phyloP scores from a whole-genome alignment of 202 grass and related monocot species.

The Panicum hallii region DNA sequence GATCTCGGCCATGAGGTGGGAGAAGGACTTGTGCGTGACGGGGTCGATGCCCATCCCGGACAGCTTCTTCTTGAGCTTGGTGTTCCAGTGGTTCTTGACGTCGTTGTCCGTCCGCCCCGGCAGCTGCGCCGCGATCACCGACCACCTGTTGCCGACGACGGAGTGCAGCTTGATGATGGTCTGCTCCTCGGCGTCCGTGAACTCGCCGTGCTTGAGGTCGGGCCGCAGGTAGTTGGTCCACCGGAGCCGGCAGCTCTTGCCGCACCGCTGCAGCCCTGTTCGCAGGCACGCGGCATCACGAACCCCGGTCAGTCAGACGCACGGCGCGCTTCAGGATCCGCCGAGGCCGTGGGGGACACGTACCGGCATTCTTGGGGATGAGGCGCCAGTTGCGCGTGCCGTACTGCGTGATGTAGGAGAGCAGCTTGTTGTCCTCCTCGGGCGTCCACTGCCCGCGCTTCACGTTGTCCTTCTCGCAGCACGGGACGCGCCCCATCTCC shows the following conservation, averaged over 20 bases:
- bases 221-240: slow-evolving; percentile 98
- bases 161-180: slow-evolving; percentile 93
- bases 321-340: no score
- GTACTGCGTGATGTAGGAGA: slow-evolving; percentile 85
- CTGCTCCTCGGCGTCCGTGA: slow-evolving; percentile 89
- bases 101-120: slow-evolving; percentile 93
- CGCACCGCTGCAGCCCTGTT: slow-evolving; percentile 80
- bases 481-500: slow-evolving; percentile 88
- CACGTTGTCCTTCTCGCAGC: slow-evolving; percentile 96
- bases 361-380: slow-evolving; percentile 98
- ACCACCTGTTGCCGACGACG: slow-evolving; percentile 93
- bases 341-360: not conserved
- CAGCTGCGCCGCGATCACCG: slow-evolving; percentile 89
- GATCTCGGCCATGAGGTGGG: slow-evolving; percentile 97
- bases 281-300: not conserved
- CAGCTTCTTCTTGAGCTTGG: slow-evolving; percentile 98
- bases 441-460: slow-evolving; percentile 97
- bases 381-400: slow-evolving; percentile 94
- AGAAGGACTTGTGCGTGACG: slow-evolving; percentile 98
- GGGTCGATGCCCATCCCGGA: slow-evolving; percentile 99
- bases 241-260: slow-evolving; percentile 92
- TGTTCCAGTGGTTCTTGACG: slow-evolving; percentile 99
- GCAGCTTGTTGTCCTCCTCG: slow-evolving; percentile 97
- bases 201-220: slow-evolving; percentile 93
- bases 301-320: not conserved